A percentile compares a stretch with the other conserved stretches of the same genome.
phyloP scores from a whole-genome alignment of 768 basidiomycete species.

The Podaxis sp. region DNA sequence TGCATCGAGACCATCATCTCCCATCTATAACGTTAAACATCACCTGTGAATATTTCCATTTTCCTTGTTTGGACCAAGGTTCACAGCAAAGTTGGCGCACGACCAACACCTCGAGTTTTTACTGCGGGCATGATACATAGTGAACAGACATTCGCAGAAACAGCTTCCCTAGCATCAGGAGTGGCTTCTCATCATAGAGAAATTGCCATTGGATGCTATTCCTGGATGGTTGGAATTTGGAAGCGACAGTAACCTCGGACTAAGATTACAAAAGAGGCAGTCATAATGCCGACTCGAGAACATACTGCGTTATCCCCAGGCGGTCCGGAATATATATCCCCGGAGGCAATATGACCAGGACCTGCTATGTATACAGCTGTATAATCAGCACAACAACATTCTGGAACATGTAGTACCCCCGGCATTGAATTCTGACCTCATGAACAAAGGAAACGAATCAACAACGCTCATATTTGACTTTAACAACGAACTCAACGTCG shows the following conservation, averaged over 20 bases:
- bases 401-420: background rate
- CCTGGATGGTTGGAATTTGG: background rate
- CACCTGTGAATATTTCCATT: background rate
- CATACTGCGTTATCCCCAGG: background rate
- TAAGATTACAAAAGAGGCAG: background rate
- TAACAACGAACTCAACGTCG: background rate
- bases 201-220: background rate
- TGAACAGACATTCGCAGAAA: background rate
- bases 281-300: background rate
- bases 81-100: background rate
- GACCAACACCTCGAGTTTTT: background rate
- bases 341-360: background rate
- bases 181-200: background rate
- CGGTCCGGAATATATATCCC: background rate
- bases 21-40: background rate
- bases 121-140: background rate
- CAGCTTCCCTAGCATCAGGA: background rate
- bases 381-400: background rate
- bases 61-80: background rate
- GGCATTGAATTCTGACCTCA: background rate
- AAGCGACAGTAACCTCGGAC: background rate
- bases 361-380: background rate
- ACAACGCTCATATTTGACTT: background rate
- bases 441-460: background rate
- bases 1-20: background rate